Evolutionary conservation across 176 grass and related monocot genomes (phyloP).

Genomic region (Saccharum officinarum): DNA sequence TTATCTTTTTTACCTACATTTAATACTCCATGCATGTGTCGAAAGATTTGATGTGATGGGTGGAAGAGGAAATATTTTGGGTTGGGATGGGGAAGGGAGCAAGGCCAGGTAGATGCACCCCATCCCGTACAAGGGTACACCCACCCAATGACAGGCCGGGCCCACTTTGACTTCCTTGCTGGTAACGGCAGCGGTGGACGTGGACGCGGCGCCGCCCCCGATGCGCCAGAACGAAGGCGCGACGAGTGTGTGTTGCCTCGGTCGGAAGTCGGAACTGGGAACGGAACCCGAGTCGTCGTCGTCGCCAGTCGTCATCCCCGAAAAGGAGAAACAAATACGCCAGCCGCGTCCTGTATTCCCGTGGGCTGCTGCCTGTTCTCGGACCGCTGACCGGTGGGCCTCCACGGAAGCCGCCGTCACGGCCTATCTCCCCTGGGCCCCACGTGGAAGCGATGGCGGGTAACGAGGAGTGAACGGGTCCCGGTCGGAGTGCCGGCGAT

Average conservation of each 20-base stretch:
- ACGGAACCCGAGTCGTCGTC: background rate
- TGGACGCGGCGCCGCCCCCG: background rate
- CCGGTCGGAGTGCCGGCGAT: background rate
- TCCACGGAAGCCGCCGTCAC: background rate
- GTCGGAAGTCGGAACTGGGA: background rate
- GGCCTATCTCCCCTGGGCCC: background rate
- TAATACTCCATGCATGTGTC: no score
- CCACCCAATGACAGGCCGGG: background rate
- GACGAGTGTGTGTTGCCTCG: background rate
- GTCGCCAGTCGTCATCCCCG: background rate
- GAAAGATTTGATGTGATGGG: no score
- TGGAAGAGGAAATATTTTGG: no score
- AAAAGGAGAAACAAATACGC: background rate
- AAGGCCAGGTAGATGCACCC: background rate
- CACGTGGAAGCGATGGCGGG: background rate
- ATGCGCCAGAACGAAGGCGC: background rate
- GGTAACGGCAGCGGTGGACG: background rate
- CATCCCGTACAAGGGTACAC: background rate
- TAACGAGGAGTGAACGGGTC: background rate
- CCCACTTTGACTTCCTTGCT: background rate
- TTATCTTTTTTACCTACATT: no score
- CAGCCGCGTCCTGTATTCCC: background rate
- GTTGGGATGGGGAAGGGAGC: no score
- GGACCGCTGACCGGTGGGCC: background rate
- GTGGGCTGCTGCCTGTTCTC: background rate